Percentiles rank a stretch among this genome's conserved stretches.
These are phyloP conservation scores for Aurinia saxatilis DNA, from an alignment of 345 rosid species.

Conservation along the genomic window DNA sequence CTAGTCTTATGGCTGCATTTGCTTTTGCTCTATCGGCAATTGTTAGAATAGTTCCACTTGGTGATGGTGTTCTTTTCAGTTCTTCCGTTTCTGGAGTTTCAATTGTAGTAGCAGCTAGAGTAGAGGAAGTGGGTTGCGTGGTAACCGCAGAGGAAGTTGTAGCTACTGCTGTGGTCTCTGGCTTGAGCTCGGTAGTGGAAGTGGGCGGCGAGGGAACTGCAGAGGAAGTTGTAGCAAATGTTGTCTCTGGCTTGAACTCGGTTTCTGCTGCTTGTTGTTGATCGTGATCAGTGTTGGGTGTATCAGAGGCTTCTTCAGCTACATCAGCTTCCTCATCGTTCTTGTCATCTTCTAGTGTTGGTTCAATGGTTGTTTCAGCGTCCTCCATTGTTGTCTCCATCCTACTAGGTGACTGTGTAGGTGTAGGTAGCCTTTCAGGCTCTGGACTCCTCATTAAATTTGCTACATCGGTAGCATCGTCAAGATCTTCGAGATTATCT, in stretches of 20 bases:
- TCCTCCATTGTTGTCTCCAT: constrained; percentile 40
- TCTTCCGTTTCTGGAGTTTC: constrained; percentile 39
- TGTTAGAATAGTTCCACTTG: constrained; percentile 39
- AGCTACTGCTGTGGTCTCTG: constrained; percentile 21
- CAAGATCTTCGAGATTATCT: constrained; percentile 59
- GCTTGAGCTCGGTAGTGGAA: too few relatives aligned
- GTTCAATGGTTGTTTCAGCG: constrained; percentile 42
- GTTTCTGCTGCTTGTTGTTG: constrained; percentile 31
- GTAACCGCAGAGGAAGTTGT: constrained; percentile 12
- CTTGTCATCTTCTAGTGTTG: constrained; percentile 44
- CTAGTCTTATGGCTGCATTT: constrained; percentile 44
- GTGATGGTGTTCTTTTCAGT: constrained; percentile 44
- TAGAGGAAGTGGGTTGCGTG: constrained; percentile 5
- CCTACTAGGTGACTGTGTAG: constrained; percentile 58
- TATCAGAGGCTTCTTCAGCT: constrained; percentile 50
- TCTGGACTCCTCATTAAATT: constrained; percentile 45
- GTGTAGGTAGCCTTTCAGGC: constrained; percentile 42
- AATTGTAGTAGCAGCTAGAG: constrained; percentile 19
- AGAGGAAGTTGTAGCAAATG: constrained; percentile 22
- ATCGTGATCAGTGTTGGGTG: constrained; percentile 39
- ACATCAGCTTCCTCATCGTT: constrained; percentile 58
- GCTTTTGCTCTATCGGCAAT: constrained; percentile 50
- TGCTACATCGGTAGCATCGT: constrained; percentile 39
- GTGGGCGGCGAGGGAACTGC: not conserved
- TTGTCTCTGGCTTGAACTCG: constrained; percentile 20